phyloP scores from a whole-genome alignment of 1,284 basidiomycete genomes.

The Heterobasidion irregulare region DNA sequence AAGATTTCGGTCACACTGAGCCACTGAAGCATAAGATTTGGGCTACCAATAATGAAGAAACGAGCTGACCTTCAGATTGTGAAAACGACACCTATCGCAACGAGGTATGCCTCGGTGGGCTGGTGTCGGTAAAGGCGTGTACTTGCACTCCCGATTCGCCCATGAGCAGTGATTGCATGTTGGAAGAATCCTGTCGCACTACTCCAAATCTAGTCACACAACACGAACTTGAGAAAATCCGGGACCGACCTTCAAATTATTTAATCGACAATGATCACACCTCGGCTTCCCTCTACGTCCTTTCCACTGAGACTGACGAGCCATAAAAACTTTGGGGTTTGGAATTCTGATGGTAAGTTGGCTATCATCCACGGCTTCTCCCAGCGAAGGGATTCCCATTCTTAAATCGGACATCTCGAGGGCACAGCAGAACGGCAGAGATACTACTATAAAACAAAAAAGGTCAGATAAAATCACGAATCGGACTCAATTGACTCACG shows the following conservation, averaged over 20 bases:
- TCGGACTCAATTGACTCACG: too few relatives aligned
- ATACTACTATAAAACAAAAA: neutral
- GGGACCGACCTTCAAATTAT: conserved; percentile 56
- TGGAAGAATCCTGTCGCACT: conserved; percentile 66
- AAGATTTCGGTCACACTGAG: conserved; percentile 58
- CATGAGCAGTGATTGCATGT: conserved; percentile 68
- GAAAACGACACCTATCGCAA: conserved; percentile 57
- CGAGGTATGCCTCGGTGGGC: conserved; percentile 67
- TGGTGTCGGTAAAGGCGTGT: conserved; percentile 64
- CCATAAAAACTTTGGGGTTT: conserved; percentile 29
- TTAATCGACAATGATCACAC: conserved; percentile 61
- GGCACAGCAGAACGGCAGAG: neutral
- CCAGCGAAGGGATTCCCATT: conserved; percentile 35
- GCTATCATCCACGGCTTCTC: conserved; percentile 43
- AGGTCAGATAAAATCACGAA: too few relatives aligned
- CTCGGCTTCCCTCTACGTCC: conserved; percentile 63
- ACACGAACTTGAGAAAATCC: neutral
- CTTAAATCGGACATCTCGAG: conserved; percentile 23
- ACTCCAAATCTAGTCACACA: neutral
- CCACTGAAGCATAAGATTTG: neutral
- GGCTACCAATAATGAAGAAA: conserved; percentile 1
- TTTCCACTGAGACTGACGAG: conserved; percentile 58
- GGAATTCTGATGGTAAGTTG: conserved; percentile 56
- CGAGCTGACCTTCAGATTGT: conserved; percentile 53
- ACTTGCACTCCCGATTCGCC: conserved; percentile 56